Evolutionary conservation across 2,329 filamentous ascomycete genomes (phyloP).

Genomic region (Coleophoma eucalyptorum): DNA sequence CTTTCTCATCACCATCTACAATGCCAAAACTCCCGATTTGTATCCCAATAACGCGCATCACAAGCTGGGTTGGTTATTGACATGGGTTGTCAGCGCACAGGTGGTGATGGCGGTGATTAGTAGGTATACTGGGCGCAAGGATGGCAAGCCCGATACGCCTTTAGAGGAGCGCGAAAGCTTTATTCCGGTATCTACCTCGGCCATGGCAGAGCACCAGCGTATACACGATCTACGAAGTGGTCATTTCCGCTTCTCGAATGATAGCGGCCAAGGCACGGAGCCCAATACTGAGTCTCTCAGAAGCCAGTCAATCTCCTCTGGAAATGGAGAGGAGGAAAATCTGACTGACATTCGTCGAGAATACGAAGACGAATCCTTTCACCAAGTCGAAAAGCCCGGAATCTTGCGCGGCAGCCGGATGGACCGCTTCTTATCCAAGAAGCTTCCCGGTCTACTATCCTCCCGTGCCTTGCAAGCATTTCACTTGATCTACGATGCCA

Average conservation of each 20-base stretch:
- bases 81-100: conserved; percentile 68
- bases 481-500: conserved; percentile 56
- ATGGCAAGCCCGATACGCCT: conserved; percentile 19
- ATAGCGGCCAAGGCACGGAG: conserved; percentile 72
- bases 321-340: conserved; percentile 38
- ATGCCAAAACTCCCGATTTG: conserved; percentile 76
- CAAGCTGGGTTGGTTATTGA: conserved; percentile 82
- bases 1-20: conserved; percentile 67
- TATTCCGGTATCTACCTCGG: conserved; percentile 56
- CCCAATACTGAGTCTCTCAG: conserved; percentile 62
- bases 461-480: conserved; percentile 54
- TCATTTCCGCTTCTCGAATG: conserved; percentile 59
- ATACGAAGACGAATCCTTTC: conserved; percentile 40
- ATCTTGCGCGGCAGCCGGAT: conserved; percentile 38
- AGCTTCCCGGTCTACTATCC: conserved; percentile 52
- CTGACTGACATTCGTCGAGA: conserved; percentile 1
- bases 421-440: conserved; percentile 47
- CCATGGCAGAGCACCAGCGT: conserved; percentile 48
- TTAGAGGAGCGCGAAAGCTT: conserved; percentile 53
- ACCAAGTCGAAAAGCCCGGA: conserved; percentile 34
- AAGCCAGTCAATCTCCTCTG: conserved; percentile 60
- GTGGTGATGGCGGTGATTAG: conserved; percentile 47
- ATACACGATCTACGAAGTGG: conserved; percentile 32
- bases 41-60: conserved; percentile 88
- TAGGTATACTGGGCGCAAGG: conserved; percentile 17